Conservation (phyloP, 2,329 filamentous ascomycete genomes). For the Hymenoscyphus occultus region DNA sequence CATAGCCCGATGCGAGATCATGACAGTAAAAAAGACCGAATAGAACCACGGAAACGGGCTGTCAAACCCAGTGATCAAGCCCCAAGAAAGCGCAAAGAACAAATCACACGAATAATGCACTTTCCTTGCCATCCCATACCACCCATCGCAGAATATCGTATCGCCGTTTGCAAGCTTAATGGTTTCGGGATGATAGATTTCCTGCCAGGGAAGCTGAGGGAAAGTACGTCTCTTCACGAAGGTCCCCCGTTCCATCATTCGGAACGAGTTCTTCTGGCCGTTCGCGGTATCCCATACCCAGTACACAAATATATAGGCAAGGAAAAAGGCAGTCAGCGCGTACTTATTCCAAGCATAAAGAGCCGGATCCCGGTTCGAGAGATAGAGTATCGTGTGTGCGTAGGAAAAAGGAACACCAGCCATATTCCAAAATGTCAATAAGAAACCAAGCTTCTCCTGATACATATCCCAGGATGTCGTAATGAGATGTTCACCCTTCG, state of each 20-base stretch:
- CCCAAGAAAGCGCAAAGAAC: constrained; percentile 73
- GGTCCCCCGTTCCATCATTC: constrained; percentile 73
- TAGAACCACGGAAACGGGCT: constrained; percentile 88
- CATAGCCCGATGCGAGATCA: constrained; percentile 73
- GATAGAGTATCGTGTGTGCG: constrained; percentile 88
- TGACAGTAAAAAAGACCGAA: constrained; percentile 71
- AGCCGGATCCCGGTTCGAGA: constrained; percentile 74
- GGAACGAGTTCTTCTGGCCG: constrained; percentile 91
- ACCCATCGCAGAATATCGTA: constrained; percentile 78
- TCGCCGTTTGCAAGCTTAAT: constrained; percentile 73
- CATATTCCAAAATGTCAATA: constrained; percentile 97
- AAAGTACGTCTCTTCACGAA: constrained; percentile 72
- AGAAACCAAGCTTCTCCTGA: constrained; percentile 95
- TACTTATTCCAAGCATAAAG: constrained; percentile 74
- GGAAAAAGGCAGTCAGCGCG: constrained; percentile 62
- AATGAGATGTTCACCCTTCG: constrained; percentile 89
- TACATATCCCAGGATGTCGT: constrained; percentile 94
- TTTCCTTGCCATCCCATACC: constrained; percentile 79
- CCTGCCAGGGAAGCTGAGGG: constrained; percentile 87
- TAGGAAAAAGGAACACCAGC: constrained; percentile 88
- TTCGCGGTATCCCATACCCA: constrained; percentile 92
- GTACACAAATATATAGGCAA: constrained; percentile 77
- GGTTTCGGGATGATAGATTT: constrained; percentile 73
- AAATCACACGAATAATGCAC: constrained; percentile 73
- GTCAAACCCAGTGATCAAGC: constrained; percentile 70